These are phyloP conservation scores for Noccaea bulbosa DNA, from an alignment of 345 rosid species.

Conservation along the genomic window DNA sequence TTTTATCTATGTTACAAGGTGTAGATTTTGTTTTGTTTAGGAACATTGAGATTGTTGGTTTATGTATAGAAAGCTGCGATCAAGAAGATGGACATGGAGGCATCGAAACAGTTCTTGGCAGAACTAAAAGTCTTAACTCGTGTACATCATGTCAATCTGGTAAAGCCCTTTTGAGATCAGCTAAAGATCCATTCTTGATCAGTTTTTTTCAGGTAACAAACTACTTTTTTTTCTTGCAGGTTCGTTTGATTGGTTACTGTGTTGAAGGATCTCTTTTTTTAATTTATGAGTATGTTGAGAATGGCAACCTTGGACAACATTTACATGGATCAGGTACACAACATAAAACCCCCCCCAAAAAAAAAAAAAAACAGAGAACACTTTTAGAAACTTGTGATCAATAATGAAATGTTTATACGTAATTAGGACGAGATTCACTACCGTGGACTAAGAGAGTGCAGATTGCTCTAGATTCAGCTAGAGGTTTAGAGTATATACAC, in stretches of 20 bases:
- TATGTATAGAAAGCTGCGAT: constrained; percentile 93
- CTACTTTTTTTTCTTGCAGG: constrained; percentile 46
- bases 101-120: constrained; percentile 89
- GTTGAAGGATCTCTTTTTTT: constrained; percentile 91
- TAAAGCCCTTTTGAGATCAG: constrained; percentile 41
- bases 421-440: constrained; percentile 72
- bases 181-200: background rate
- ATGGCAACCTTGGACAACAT: constrained; percentile 92
- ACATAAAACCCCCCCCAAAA: background rate
- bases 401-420: constrained; percentile 5
- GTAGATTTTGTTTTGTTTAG: too few relatives aligned
- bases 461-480: constrained; percentile 97
- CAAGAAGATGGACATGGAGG: constrained; percentile 99
- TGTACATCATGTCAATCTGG: constrained; percentile 97
- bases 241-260: constrained; percentile 91
- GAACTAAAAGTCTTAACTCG: constrained; percentile 88
- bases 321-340: constrained; percentile 79
- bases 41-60: too few relatives aligned
- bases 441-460: constrained; percentile 89
- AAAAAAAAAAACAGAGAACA: background rate
- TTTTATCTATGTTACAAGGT: background rate
- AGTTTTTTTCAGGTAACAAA: background rate
- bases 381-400: background rate
- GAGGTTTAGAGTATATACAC: constrained; percentile 97
- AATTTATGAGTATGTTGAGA: constrained; percentile 86